Base-by-base conservation (phyloP, 306 rosid genomes). In the Cicer yamashitae region DNA sequence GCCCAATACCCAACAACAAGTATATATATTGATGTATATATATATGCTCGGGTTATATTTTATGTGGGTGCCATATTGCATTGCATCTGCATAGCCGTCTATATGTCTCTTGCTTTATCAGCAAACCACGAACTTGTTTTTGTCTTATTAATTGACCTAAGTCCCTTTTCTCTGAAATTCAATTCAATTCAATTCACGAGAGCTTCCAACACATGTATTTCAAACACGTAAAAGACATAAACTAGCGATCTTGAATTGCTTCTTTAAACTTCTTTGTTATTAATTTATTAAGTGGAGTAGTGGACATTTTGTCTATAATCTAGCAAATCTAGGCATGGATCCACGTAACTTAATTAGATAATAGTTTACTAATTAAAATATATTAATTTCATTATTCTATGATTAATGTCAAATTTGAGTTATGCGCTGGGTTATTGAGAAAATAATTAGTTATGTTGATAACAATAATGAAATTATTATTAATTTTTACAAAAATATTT, bases 71-170 rank as follows among this genome's bases (percentile, higher is more conserved):
- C 40, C 60, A 68, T 57, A 37, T 81, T 45, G 74, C 70, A 75
- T 75, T 83, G 64, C 77, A 69, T 75, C 81, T 81, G 61, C 73
- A 66, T 76, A 78, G 85, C 84, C 85, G 84, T 56, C 86, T 70
- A 65, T 18, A 76, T 86, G 84, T 57, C 84, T 57, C 84, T 81
- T 74, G 22, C 87, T 82, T 82, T 79, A 71, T 58, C 54, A 74
- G 68, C 82, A 84, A 71, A 68, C 66, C 72, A 80, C 68, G 63
- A 88, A 80, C 82, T 75, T 74, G 60, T 46, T 53, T 85, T 89
- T 86, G 91, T 89, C 88, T 84, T 74, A 79, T 81, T 81, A 76
- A 79, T 87, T 85, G 89, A 86, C 96, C 80, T 74, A 76, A 61
- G 47, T 69, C 69, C 78, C 22, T 51, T 64, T 48, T 18, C 63